phyloP scores from a whole-genome alignment of 2,329 filamentous ascomycete species.

The Trichophyton simii region DNA sequence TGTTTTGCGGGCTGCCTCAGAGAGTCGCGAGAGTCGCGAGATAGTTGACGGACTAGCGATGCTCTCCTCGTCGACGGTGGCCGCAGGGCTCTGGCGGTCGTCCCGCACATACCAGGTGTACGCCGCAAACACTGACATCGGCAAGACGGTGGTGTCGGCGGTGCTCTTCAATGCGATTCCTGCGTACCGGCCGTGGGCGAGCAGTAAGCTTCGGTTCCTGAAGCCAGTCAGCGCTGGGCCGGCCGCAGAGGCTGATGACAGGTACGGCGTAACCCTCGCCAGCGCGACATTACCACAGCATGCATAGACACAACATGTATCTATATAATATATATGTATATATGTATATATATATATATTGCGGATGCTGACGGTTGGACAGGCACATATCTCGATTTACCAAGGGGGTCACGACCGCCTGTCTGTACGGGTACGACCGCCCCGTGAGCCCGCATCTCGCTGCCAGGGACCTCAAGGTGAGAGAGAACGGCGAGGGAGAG shows the following conservation, averaged over 20 bases:
- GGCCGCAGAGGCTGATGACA: conserved; percentile 55
- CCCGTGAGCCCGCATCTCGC: conserved; percentile 70
- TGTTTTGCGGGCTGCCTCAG: neutral
- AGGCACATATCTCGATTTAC: conserved; percentile 54
- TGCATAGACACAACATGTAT: no score
- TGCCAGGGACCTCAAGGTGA: conserved; percentile 41
- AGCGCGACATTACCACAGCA: neutral
- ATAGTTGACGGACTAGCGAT: neutral
- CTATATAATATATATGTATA: no score
- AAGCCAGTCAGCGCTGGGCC: conserved; percentile 75
- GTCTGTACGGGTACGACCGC: conserved; percentile 58
- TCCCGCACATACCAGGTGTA: conserved; percentile 63
- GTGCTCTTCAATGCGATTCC: conserved; percentile 53
- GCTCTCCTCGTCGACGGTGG: conserved; percentile 23
- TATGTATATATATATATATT: neutral
- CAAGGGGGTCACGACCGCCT: conserved; percentile 44
- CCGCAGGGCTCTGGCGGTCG: conserved; percentile 54
- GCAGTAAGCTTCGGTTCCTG: conserved; percentile 45
- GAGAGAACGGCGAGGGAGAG: neutral
- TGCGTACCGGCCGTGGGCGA: conserved; percentile 27
- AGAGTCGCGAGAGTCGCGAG: neutral
- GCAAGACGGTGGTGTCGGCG: conserved; percentile 71
- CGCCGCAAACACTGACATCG: conserved; percentile 72
- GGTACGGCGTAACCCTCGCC: conserved; percentile 33
- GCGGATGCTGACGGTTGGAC: neutral